Evolutionary conservation across 805 yeast species (phyloP).

Genomic region (Blastobotrys attinorum): DNA sequence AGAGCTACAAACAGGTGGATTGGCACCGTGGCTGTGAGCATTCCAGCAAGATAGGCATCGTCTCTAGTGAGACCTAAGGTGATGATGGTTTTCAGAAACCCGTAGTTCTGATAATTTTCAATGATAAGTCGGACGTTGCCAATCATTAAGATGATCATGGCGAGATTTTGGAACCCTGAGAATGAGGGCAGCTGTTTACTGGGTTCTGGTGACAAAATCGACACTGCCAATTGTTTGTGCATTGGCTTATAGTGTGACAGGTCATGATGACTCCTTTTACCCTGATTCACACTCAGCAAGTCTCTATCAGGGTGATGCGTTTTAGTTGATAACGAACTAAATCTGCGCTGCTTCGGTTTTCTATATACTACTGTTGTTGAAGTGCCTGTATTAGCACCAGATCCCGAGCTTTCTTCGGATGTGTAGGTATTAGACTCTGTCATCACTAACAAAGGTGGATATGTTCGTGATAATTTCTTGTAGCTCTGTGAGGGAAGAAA

Average conservation of each 20-base stretch:
- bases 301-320: no score
- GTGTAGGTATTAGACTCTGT: no score
- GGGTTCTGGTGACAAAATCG: conserved; percentile 12
- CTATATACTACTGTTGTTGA: no score
- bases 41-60: conserved; percentile 25
- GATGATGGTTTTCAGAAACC: conserved; percentile 26
- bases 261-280: neutral
- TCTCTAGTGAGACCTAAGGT: conserved; percentile 25
- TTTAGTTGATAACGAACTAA: no score
- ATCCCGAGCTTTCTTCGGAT: no score
- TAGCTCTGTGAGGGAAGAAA: no score
- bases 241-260: conserved; percentile 12
- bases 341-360: no score
- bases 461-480: no score
- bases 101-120: conserved; percentile 32
- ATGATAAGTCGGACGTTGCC: conserved; percentile 34
- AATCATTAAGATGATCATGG: conserved; percentile 31
- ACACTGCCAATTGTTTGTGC: conserved; percentile 10
- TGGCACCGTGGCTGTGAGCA: conserved; percentile 26
- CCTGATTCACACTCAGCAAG: no score
- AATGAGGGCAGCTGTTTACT: conserved; percentile 17
- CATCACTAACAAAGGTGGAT: no score
- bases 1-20: conserved; percentile 32
- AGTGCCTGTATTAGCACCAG: no score
- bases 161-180: conserved; percentile 35